phyloP scores from a whole-genome alignment of 495 filamentous ascomycete species.

The Amorphotheca resinae region DNA sequence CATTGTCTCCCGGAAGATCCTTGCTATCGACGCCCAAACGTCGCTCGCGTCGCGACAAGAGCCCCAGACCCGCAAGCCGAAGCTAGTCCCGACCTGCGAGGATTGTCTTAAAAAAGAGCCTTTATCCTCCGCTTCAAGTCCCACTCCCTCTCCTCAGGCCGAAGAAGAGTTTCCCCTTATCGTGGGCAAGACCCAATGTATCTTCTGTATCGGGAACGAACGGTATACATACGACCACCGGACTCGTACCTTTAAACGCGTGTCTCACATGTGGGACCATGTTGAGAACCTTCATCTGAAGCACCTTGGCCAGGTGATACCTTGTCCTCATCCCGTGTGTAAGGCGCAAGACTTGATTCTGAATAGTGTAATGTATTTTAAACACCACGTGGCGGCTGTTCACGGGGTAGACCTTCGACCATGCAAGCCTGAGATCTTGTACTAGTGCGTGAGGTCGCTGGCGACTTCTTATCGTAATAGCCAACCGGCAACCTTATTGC shows the following conservation, averaged over 20 bases:
- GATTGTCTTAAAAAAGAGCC: constrained; percentile 1
- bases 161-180: constrained; percentile 3
- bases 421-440: neutral
- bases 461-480: too few species aligned
- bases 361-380: constrained; percentile 14
- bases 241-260: constrained; percentile 8
- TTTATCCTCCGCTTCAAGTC: neutral
- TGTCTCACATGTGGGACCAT: constrained; percentile 12
- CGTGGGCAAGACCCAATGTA: constrained; percentile 7
- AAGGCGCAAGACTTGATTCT: constrained; percentile 13
- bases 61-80: constrained; percentile 1
- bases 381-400: constrained; percentile 15
- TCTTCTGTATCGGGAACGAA: constrained; percentile 10
- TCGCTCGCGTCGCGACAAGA: constrained; percentile 8
- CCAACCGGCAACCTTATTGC: too few species aligned
- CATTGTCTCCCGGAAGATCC: constrained; percentile 5
- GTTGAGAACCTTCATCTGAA: constrained; percentile 5
- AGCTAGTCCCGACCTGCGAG: neutral
- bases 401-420: constrained; percentile 1
- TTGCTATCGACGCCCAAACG: constrained; percentile 2
- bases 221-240: constrained; percentile 4
- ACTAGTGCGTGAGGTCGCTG: too few species aligned
- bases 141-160: neutral
- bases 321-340: constrained; percentile 16
- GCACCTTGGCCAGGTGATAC: neutral